Percentiles rank a stretch among this genome's conserved stretches.
Evolutionary conservation across 1,284 basidiomycete species (phyloP).

Genomic region (Lentinula novae-zelandiae): DNA sequence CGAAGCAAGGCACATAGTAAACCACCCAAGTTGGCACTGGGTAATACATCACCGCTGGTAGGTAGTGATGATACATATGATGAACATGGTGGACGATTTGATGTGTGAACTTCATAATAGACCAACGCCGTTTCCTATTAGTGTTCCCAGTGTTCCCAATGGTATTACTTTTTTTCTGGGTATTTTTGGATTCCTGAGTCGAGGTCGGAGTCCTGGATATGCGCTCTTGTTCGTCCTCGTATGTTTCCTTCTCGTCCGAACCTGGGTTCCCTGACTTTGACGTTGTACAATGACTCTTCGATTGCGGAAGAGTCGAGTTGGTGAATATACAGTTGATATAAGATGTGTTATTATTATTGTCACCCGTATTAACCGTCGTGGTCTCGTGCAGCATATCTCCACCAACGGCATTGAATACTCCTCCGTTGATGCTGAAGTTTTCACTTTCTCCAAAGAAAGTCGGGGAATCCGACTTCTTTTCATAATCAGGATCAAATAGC

Average conservation of each 20-base stretch:
- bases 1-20: not conserved
- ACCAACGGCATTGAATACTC: not conserved
- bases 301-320: not conserved
- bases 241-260: no score
- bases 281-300: no score
- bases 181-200: not conserved
- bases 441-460: not conserved
- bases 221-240: not conserved
- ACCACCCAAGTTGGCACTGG: not conserved
- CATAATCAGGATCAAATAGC: no score
- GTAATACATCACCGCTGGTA: not conserved
- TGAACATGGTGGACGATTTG: not conserved
- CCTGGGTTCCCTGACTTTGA: no score
- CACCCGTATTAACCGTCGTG: not conserved
- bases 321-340: not conserved
- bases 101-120: not conserved
- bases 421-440: not conserved
- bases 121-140: not conserved
- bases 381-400: not conserved
- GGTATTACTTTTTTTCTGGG: not conserved
- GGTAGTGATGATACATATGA: not conserved
- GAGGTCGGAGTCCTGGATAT: not conserved
- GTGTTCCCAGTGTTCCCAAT: not conserved
- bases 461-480: not conserved
- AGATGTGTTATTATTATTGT: not conserved